Base-by-base conservation (phyloP, 1,284 basidiomycete species). In the Vanrija sp. region DNA sequence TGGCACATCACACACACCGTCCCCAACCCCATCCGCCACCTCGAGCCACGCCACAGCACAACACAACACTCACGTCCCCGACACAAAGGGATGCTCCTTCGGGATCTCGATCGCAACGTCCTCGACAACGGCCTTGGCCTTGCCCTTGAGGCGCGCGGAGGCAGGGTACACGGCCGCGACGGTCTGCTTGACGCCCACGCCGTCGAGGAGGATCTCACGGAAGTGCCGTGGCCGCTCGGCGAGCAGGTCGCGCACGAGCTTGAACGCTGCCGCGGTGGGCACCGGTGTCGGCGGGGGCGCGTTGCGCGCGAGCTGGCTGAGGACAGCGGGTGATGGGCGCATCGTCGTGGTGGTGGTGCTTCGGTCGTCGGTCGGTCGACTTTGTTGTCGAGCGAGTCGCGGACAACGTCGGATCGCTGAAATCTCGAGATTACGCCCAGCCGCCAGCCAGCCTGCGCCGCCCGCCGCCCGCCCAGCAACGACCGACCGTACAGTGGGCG, bases 51-150 rank as follows among this genome's bases (percentile, higher is more conserved):
- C 10, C 28, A 10, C 21, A 28, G 10, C 28, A 8, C 6, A 72
- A 10, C 21, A 28, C 1, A 3, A 8, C 6, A 72, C 71, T 65
- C 58, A 73, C 73, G 49, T 58, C n/a, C 58, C 62, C 16, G 71
- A 72, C 7, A 67, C 44, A 40, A 71, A 75, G 6, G 70, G 71
- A 56, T 73, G 71, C 12, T 64, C 68, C 23, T 63, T 61, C 15
- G 71, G 70, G 5, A 72, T 61, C 12, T 14, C 18, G 23, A 53
- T 48, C 23, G 14, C 25, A 23, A 43, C 47, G 25, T 44, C 44
- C 18, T 29, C 60, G 26, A 54, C 49, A 26, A 21, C 45, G 45
- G 39, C 54, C 51, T 48, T 60, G 40, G 45, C 42, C 54, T 51
- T 58, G 25, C 9, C 28, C 48, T 57, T 53, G 23, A 44, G 46